Evolutionary conservation across 2,329 filamentous ascomycete genomes (phyloP).

Genomic region (Hypoxylon sp.): DNA sequence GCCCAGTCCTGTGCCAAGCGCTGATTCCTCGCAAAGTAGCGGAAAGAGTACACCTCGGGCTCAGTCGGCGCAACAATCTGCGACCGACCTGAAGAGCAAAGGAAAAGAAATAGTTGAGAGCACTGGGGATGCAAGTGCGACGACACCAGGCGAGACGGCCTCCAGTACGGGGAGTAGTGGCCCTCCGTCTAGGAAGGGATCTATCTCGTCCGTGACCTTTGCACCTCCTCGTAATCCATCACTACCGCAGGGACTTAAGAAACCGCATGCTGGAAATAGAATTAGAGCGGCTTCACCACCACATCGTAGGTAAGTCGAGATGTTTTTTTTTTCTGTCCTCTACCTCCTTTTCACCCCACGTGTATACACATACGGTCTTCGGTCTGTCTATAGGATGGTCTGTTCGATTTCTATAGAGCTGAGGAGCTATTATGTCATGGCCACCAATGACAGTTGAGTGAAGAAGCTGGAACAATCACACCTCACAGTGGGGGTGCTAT

Average conservation of each 20-base stretch:
- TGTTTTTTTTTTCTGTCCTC: conserved; percentile 27
- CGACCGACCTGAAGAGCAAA: conserved; percentile 38
- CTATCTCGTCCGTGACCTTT: conserved; percentile 65
- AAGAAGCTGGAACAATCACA: conserved; percentile 18
- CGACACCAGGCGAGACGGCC: conserved; percentile 55
- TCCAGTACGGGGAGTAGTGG: conserved; percentile 56
- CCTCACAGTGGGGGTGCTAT: conserved; percentile 25
- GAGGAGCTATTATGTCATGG: conserved; percentile 10
- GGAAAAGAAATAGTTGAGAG: conserved; percentile 50
- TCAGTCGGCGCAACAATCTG: conserved; percentile 31
- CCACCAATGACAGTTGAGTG: conserved; percentile 26
- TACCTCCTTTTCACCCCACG: conserved; percentile 19
- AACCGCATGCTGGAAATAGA: conserved; percentile 60
- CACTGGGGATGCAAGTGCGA: conserved; percentile 54
- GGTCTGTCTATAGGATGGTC: background rate
- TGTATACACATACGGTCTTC: conserved; percentile 3
- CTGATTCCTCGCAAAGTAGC: conserved; percentile 29
- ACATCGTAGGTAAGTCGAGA: conserved; percentile 63
- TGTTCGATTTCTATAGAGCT: conserved; percentile 12
- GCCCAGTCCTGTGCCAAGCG: conserved; percentile 15
- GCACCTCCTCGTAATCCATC: conserved; percentile 60
- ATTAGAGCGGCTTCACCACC: conserved; percentile 65
- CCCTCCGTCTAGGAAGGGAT: conserved; percentile 61
- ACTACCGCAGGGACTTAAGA: conserved; percentile 65
- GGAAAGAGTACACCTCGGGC: conserved; percentile 33